Evolutionary conservation across 2,329 filamentous ascomycete species (phyloP).

Genomic region (Zymoseptoria pseudotritici): DNA sequence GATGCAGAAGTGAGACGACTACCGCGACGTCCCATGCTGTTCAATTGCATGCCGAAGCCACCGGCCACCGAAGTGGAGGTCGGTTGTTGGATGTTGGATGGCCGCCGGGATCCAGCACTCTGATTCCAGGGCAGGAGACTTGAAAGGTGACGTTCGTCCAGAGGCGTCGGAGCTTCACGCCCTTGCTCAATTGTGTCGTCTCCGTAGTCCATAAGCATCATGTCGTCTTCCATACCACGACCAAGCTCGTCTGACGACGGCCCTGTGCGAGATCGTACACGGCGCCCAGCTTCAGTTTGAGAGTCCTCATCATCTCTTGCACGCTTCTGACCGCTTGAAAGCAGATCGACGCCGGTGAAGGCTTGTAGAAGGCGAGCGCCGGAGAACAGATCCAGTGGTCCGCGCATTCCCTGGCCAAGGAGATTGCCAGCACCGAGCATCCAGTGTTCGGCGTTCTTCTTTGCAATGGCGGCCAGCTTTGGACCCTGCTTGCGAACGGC

Average conservation of each 20-base stretch:
- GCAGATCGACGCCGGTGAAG: conserved; percentile 34
- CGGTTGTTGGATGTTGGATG: conserved; percentile 30
- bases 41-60: conserved; percentile 13
- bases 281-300: conserved; percentile 16
- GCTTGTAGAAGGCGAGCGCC: conserved; percentile 48
- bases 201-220: conserved; percentile 5
- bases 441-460: conserved; percentile 56
- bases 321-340: conserved; percentile 21
- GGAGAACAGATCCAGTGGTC: conserved; percentile 53
- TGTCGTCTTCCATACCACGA: conserved; percentile 20
- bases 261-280: conserved; percentile 29
- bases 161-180: conserved; percentile 56
- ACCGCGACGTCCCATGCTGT: conserved; percentile 36
- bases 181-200: conserved; percentile 57
- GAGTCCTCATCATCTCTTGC: conserved; percentile 16
- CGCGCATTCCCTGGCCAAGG: conserved; percentile 36
- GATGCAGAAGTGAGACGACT: conserved; percentile 53
- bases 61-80: conserved; percentile 26
- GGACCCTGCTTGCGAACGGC: conserved; percentile 36
- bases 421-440: conserved; percentile 47
- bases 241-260: conserved; percentile 26
- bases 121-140: conserved; percentile 63
- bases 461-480: conserved; percentile 42
- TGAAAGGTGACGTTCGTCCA: conserved; percentile 54
- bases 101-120: conserved; percentile 34